Evolutionary conservation across 768 basidiomycete species (phyloP).

Genomic region (Trametes gibbosa): DNA sequence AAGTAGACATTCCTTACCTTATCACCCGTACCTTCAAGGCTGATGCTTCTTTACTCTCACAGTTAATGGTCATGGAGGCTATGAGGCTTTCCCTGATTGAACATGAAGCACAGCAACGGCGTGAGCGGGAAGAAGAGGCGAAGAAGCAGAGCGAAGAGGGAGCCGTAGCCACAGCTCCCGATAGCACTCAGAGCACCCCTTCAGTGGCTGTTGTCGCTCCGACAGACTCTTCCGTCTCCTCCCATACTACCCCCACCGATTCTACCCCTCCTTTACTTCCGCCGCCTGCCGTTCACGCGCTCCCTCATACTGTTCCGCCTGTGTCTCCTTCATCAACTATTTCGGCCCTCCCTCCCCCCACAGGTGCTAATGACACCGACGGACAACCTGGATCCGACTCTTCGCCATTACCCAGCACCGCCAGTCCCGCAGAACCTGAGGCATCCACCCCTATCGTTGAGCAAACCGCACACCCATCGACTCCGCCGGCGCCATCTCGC

Average conservation of each 20-base stretch:
- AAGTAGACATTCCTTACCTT: constrained; percentile 49
- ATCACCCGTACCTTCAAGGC: neutral
- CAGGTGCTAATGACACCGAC: neutral
- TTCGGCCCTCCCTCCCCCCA: neutral
- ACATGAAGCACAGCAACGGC: constrained; percentile 89
- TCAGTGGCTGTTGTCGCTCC: constrained; percentile 31
- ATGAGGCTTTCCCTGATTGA: constrained; percentile 94
- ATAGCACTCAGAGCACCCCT: constrained; percentile 6
- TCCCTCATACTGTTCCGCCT: neutral
- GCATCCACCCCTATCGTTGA: neutral
- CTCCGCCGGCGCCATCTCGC: neutral
- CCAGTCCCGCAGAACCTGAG: neutral
- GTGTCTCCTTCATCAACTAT: neutral
- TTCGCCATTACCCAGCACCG: neutral
- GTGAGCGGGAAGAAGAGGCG: constrained; percentile 66
- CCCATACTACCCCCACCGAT: neutral
- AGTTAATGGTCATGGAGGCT: constrained; percentile 99
- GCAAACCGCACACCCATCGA: neutral
- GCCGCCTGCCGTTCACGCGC: neutral
- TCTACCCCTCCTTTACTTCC: neutral
- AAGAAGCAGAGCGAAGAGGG: constrained; percentile 40
- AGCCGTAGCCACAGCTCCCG: constrained; percentile 25
- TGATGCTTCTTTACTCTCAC: neutral
- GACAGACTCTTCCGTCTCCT: constrained; percentile 1
- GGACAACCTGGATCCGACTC: too few relatives aligned